Evolutionary conservation across 2,329 filamentous ascomycete genomes (phyloP).

Genomic region (Aspergillus neoniger): DNA sequence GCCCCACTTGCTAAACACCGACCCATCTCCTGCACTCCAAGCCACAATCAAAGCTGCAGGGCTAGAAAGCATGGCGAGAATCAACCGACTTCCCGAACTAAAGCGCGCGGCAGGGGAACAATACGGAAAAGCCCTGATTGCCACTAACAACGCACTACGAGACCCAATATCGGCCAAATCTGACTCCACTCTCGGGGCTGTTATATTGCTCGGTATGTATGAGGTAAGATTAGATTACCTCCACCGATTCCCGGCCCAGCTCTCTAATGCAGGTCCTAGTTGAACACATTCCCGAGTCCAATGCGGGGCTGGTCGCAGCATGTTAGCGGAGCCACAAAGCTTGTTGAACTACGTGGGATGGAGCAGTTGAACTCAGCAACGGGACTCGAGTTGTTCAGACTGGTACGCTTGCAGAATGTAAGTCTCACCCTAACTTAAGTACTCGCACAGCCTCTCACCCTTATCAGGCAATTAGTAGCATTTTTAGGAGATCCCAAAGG

Average conservation of each 20-base stretch:
- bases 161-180: slow-evolving; percentile 9
- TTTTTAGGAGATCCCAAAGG: background rate
- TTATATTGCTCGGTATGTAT: slow-evolving; percentile 13
- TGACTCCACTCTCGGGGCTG: slow-evolving; percentile 10
- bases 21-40: slow-evolving; percentile 6
- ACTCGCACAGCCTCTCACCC: too few relatives aligned
- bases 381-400: background rate
- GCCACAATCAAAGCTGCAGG: slow-evolving; percentile 13
- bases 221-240: slow-evolving; percentile 4
- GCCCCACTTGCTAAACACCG: slow-evolving; percentile 5
- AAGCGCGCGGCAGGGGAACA: slow-evolving; percentile 5
- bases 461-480: background rate
- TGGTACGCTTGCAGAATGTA: background rate
- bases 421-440: background rate
- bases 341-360: background rate
- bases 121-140: slow-evolving; percentile 11
- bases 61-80: slow-evolving; percentile 12
- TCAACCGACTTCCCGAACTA: background rate
- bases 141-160: slow-evolving; percentile 11
- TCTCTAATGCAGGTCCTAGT: too few relatives aligned
- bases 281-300: too few relatives aligned
- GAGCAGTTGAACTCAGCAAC: background rate
- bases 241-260: too few relatives aligned
- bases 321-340: background rate
- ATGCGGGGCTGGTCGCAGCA: background rate